These are phyloP conservation scores for Pleurotus giganteus DNA, from an alignment of 768 basidiomycete genomes.

Conservation along the genomic window DNA sequence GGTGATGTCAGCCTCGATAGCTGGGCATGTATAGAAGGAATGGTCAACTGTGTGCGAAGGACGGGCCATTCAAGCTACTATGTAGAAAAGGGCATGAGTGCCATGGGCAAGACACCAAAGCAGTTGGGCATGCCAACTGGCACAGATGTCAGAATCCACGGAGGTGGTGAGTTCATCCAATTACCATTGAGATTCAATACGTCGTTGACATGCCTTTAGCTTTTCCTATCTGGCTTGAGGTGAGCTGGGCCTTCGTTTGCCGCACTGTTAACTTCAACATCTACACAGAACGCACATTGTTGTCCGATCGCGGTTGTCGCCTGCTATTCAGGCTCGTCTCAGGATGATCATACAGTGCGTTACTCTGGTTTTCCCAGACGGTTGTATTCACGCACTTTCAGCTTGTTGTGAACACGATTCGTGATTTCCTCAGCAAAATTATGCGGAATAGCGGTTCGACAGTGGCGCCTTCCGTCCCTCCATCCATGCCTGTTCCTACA, in stretches of 20 bases:
- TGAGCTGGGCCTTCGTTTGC: background rate
- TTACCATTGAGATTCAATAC: background rate
- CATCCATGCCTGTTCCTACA: constrained; percentile 27
- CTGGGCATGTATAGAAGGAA: constrained; percentile 76
- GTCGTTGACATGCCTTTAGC: constrained; percentile 41
- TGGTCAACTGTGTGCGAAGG: constrained; percentile 74
- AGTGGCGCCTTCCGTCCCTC: constrained; percentile 23
- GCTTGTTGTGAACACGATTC: constrained; percentile 63
- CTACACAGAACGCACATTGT: constrained; percentile 68
- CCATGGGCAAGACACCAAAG: constrained; percentile 74
- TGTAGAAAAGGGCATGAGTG: constrained; percentile 83
- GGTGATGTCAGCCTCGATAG: constrained; percentile 81
- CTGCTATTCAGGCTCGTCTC: constrained; percentile 78
- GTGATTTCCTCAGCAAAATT: constrained; percentile 70
- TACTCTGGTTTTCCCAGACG: background rate
- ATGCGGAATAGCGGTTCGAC: constrained; percentile 32
- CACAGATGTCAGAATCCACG: constrained; percentile 57
- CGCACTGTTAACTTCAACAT: constrained; percentile 22
- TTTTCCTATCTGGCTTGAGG: constrained; percentile 85
- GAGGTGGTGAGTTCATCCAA: constrained; percentile 60
- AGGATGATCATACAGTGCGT: constrained; percentile 76
- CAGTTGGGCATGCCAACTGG: constrained; percentile 70
- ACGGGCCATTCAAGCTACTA: constrained; percentile 86
- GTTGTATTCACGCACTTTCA: constrained; percentile 21
- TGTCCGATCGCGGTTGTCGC: constrained; percentile 79